Conservation (phyloP, 352 stramenopile genomes). For the Phytophthora agathidicida region DNA sequence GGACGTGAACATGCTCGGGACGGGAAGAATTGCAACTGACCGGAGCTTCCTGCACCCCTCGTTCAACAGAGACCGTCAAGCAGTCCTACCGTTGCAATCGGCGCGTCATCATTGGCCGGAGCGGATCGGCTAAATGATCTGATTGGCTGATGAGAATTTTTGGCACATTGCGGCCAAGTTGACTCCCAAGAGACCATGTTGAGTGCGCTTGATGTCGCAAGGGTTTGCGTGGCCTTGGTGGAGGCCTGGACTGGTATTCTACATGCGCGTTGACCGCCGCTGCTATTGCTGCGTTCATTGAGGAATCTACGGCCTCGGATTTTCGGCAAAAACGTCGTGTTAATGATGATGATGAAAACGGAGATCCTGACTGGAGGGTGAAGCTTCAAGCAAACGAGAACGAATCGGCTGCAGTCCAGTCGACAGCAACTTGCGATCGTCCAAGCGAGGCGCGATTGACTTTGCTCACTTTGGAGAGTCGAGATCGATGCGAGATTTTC, state of each 20-base stretch:
- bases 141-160: constrained; percentile 13
- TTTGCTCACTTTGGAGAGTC: constrained; percentile 20
- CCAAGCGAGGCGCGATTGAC: constrained; percentile 18
- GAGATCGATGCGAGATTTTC: constrained; percentile 22
- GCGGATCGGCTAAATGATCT: not conserved
- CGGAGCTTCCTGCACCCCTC: constrained; percentile 26
- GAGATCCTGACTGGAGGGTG: not conserved
- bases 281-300: not conserved
- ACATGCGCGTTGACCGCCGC: no score
- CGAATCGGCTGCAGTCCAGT: constrained; percentile 45
- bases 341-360: constrained; percentile 3
- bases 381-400: constrained; percentile 50
- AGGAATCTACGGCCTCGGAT: not conserved
- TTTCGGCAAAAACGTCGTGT: constrained; percentile 10
- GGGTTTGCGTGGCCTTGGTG: constrained; percentile 2
- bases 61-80: constrained; percentile 15
- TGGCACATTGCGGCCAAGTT: constrained; percentile 1
- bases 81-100: constrained; percentile 13
- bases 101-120: constrained; percentile 21
- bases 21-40: constrained; percentile 20
- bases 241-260: not conserved
- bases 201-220: constrained; percentile 18
- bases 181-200: not conserved
- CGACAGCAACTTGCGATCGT: constrained; percentile 21
- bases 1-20: constrained; percentile 36